Evolutionary conservation across 352 stramenopile species (phyloP).

Genomic region (Pythium dissotocum): DNA sequence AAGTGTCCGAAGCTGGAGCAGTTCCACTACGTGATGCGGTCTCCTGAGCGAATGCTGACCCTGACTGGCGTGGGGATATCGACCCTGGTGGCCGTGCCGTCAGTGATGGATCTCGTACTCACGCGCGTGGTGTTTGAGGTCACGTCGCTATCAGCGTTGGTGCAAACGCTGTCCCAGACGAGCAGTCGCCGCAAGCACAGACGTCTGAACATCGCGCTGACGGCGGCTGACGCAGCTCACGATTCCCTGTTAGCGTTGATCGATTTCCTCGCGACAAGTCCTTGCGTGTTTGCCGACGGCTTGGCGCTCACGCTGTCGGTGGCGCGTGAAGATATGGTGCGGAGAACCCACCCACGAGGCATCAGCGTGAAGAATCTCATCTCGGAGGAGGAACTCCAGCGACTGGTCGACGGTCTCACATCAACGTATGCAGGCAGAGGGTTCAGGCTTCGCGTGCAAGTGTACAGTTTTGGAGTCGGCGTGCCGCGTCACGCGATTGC

Average conservation of each 20-base stretch:
- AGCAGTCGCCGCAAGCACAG: neutral
- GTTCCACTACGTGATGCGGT: conserved; percentile 17
- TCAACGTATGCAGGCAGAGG: neutral
- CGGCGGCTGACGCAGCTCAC: conserved; percentile 12
- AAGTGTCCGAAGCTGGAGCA: conserved; percentile 19
- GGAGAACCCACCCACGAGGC: conserved; percentile 12
- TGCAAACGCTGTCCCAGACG: neutral
- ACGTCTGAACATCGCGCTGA: neutral
- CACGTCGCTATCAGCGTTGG: neutral
- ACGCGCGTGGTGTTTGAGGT: conserved; percentile 13
- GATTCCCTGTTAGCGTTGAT: conserved; percentile 6
- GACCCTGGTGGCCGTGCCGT: conserved; percentile 1
- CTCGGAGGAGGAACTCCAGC: conserved; percentile 3
- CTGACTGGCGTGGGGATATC: conserved; percentile 4
- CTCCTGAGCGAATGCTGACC: conserved; percentile 10
- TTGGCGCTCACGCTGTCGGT: neutral
- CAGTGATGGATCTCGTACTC: conserved; percentile 2
- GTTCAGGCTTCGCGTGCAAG: neutral
- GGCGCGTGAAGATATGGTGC: conserved; percentile 16
- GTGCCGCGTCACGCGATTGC: neutral
- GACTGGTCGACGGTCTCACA: neutral
- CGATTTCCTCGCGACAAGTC: neutral
- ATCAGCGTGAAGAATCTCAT: conserved; percentile 11
- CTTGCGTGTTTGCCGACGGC: neutral
- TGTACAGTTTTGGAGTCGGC: conserved; percentile 3